Percentiles rank a stretch among this genome's conserved stretches.
These are phyloP conservation scores for Claviceps sp. DNA, from an alignment of 2,329 filamentous ascomycete genomes.

Conservation along the genomic window DNA sequence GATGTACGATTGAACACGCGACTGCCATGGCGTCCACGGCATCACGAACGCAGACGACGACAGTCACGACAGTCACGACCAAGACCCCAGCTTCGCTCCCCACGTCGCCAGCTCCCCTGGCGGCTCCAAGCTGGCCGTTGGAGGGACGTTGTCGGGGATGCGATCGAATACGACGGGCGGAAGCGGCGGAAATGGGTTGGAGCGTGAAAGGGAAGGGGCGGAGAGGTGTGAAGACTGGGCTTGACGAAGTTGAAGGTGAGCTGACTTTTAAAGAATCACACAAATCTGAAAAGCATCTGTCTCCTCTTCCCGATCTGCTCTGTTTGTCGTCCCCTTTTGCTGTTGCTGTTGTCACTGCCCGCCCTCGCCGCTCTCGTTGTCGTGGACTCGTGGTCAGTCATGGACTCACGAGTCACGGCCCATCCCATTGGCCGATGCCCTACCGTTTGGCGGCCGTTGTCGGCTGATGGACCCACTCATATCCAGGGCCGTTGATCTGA, in stretches of 20 bases:
- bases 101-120: background rate
- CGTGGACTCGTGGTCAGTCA: too few relatives aligned
- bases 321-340: too few relatives aligned
- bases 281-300: background rate
- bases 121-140: background rate
- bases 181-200: background rate
- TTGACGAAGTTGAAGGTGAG: background rate
- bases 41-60: background rate
- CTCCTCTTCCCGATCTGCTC: background rate
- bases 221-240: background rate
- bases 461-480: background rate
- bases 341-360: too few relatives aligned
- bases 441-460: background rate
- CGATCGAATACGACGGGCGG: slow-evolving; percentile 3
- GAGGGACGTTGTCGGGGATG: slow-evolving; percentile 4
- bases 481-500: background rate
- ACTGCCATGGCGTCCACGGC: background rate
- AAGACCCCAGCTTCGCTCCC: background rate
- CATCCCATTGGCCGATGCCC: too few relatives aligned
- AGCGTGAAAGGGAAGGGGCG: background rate
- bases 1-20: too few relatives aligned
- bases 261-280: background rate
- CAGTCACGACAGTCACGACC: background rate
- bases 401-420: too few relatives aligned
- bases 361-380: too few relatives aligned